Evolutionary conservation across 140 eudicot genomes (phyloP), one percentile per base, ranked within the genome.

Genomic region (Anethum foeniculum): DNA sequence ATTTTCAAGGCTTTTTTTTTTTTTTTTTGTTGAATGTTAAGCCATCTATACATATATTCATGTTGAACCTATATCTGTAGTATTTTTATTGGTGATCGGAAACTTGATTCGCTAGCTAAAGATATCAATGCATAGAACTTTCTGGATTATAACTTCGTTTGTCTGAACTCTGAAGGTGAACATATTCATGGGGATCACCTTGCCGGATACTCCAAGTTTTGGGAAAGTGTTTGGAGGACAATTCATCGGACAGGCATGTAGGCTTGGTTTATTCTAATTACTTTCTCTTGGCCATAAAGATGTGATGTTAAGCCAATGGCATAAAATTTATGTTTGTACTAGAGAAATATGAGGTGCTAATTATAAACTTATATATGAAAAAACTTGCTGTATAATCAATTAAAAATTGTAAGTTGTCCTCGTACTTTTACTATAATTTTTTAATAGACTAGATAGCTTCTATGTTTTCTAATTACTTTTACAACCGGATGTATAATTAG

Each of bases 191-290:
- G 99, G 97, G 14, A 85, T 95, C 86, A 95, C 99, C 48, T 88
- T 95, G 82, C 97, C 97, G 27, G 92, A 92, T 82, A 97, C 97
- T 85, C 97, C 97, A 80, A 82, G 84, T 65, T 90, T 89, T 83
- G 93, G 90, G 41, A 93, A 91, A 80, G 97, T 95, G 77, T 95
- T 90, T 85, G 99, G 99, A 75, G 99, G 99, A 56, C 99, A 95
- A 82, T 95, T 95, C 71, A 82, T 95, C 68, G 99, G 99, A 84
- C 99, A 95, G 96, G 99, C 86, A 90, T 83, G 75, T 80, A 38
- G 73, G 77, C 80, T 80, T 84, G 16, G 44, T 16, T 60, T 54
- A 48, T 19, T 44, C 60, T 41, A 13, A 32, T 14, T 34, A 44
- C 21, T n/a, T 76, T n/a, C 21, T 74, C 52, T 75, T 27, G 62